Base-by-base conservation (phyloP, 441 rosid species). In the Mallotus repandus region DNA sequence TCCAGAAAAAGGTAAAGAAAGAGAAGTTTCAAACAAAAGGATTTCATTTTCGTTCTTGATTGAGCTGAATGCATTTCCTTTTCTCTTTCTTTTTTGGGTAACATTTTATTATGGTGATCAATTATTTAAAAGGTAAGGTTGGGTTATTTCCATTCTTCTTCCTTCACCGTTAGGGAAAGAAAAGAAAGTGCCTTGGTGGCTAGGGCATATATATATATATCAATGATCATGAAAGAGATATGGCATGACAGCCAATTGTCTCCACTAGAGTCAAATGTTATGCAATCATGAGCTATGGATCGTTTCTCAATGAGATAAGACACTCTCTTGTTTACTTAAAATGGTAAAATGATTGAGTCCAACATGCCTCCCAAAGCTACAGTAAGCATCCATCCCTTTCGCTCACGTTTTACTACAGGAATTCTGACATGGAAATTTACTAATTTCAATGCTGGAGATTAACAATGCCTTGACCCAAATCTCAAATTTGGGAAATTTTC, bases 331-430 rank as follows among this genome's bases (percentile, higher is more conserved):
- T 29, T 29, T 8, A 4, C 14, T 57, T 69, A 3, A 35, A 35
- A 73, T 78, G 73, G 77, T 76, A 3, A 35, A 35, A 73, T 78
- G 73, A 80, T 76, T 56, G 72, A 73, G 25, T 61, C 68, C 70
- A 73, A 55, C 68, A 45, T 50, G 29, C 29, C 43, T 21, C 21
- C 50, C 9, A 35, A 18, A 55, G 32, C 35, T 32, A 3, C 9
- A 16, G 29, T 15, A 43, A 60, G 2, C 7, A 25, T 19, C n/a
- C 2, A 66, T 66, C n/a, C 43, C 19, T 4, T 18, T 29, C 32
- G 32, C 32, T 29, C 32, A 29, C 3, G 32, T 29, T 29, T 29
- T 29, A 29, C 32, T 29, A 2, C 32, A 29, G 32, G 9, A 43
- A 43, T 5, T 43, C 46, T 43, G 46, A 43, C 46, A 43, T 43